Base-by-base conservation (phyloP, 2,329 filamentous ascomycete species). In the Penicillium sp. region DNA sequence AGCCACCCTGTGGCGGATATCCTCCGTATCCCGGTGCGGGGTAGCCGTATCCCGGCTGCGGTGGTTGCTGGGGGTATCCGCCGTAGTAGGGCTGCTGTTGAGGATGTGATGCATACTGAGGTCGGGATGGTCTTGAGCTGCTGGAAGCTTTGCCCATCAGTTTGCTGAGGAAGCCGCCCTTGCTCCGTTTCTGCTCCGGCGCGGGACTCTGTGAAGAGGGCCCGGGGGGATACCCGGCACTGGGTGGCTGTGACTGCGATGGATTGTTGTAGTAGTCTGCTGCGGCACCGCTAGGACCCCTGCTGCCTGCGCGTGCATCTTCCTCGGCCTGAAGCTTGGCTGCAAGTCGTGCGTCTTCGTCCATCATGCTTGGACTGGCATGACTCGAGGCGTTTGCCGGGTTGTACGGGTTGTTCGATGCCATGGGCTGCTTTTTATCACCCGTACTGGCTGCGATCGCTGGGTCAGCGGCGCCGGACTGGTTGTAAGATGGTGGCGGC, bases 301-400 rank as follows among this genome's bases (percentile, higher is more conserved):
- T 42, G 51, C 42, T 42, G 58, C 52, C 63, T 13, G 76, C 77
- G 36, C 81, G 79, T 5, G 81, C 80, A 54, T 95, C 78, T 68
- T 95, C 89, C 68, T 95, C 87, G 36, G 86, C 86, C 66, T 95
- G 90, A 34, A 95, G 74, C 62, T 82, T 80, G 32, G 86, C 78
- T 6, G 90, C 89, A 8, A 90, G 73, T 22, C 77, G 77, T 49
- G 86, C 88, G 63, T 94, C 89, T 38, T 85, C 82, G 47, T 79
- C 79, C 24, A 75, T 64, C 43, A 67, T 63, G 48, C 58, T 59
- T 42, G 55, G 52, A 13, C 42, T 46, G 10, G 47, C 32, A 38
- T 39, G 41, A 18, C 28, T 37, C 16, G 46, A 20, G 22, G 28
- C 24, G 32, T 45, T 50, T 43, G 49, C 26, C 27, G 52, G 60